Conservation (phyloP, 805 yeast genomes). For the Lipomyces kockii region DNA sequence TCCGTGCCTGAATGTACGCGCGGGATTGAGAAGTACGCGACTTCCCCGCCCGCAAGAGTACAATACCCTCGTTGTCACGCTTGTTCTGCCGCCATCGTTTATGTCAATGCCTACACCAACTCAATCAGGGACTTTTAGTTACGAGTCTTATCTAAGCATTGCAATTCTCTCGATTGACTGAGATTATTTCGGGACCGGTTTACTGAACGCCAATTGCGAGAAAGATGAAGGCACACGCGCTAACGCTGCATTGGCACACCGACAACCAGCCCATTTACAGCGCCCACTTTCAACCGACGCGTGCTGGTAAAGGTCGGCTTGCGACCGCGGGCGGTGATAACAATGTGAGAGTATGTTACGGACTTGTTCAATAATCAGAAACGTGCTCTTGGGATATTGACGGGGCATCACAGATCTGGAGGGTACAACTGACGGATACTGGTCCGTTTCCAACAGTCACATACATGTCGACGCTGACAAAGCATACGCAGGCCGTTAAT, state of each 20-base stretch:
- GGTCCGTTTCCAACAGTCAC: constrained; percentile 55
- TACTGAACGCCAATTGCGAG: not conserved
- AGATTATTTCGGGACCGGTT: not conserved
- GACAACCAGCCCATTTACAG: constrained; percentile 51
- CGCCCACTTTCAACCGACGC: constrained; percentile 47
- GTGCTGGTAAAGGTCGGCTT: constrained; percentile 50
- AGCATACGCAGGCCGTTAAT: constrained; percentile 94
- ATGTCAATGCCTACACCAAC: no score
- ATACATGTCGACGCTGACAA: constrained; percentile 77
- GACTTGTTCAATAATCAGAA: not conserved
- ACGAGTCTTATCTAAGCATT: not conserved
- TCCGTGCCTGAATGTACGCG: not conserved
- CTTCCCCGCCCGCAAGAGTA: not conserved
- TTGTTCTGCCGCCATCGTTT: no score
- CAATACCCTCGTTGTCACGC: not conserved
- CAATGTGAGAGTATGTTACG: constrained; percentile 66
- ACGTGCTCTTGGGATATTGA: not conserved
- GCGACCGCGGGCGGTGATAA: constrained; percentile 96
- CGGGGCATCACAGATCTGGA: constrained; percentile 43
- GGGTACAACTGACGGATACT: constrained; percentile 35
- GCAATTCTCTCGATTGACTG: not conserved
- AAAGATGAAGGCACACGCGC: constrained; percentile 46
- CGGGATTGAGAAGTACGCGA: not conserved
- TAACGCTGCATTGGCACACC: constrained; percentile 51
- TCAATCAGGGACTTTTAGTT: not conserved